Percentiles rank a stretch among this genome's conserved stretches.
phyloP scores from a whole-genome alignment of 805 yeast genomes.

The Candida oleophila region DNA sequence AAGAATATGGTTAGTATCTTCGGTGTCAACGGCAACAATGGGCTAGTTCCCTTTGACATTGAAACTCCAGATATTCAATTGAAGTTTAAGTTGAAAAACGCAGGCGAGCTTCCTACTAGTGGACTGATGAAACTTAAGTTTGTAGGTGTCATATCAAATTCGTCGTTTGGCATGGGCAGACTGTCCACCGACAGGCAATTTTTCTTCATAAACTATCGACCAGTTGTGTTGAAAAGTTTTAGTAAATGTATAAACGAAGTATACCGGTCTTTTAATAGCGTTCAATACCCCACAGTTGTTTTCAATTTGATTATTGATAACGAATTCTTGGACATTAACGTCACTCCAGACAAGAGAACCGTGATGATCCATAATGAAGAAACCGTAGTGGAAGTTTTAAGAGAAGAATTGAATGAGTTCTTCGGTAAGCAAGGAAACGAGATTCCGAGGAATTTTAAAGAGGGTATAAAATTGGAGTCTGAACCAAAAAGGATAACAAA shows the following conservation, averaged over 20 bases:
- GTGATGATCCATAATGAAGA: slow-evolving; percentile 68
- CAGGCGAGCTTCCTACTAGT: slow-evolving; percentile 10
- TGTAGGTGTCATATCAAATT: slow-evolving; percentile 69
- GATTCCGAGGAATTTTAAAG: slow-evolving; percentile 27
- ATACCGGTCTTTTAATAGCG: slow-evolving; percentile 67
- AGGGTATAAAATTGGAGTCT: background rate
- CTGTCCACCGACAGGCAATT: slow-evolving; percentile 73
- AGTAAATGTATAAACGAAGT: slow-evolving; percentile 66
- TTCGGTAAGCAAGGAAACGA: slow-evolving; percentile 42
- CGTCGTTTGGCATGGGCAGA: slow-evolving; percentile 76
- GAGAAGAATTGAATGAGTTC: slow-evolving; percentile 46
- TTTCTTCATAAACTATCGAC: slow-evolving; percentile 73
- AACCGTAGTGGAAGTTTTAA: slow-evolving; percentile 53
- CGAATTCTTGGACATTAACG: slow-evolving; percentile 70
- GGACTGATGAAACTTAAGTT: slow-evolving; percentile 29
- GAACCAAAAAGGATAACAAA: slow-evolving; percentile 4
- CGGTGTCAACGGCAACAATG: slow-evolving; percentile 65
- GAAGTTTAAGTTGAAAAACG: slow-evolving; percentile 16
- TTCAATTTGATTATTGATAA: slow-evolving; percentile 58
- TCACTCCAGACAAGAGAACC: slow-evolving; percentile 86
- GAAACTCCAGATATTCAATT: slow-evolving; percentile 29
- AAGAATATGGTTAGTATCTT: slow-evolving; percentile 66
- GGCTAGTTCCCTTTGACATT: slow-evolving; percentile 52
- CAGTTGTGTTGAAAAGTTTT: slow-evolving; percentile 58
- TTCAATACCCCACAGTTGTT: slow-evolving; percentile 72